These are phyloP conservation scores for Lophiostoma macrostomum DNA, from an alignment of 495 filamentous ascomycete species.

Conservation along the genomic window DNA sequence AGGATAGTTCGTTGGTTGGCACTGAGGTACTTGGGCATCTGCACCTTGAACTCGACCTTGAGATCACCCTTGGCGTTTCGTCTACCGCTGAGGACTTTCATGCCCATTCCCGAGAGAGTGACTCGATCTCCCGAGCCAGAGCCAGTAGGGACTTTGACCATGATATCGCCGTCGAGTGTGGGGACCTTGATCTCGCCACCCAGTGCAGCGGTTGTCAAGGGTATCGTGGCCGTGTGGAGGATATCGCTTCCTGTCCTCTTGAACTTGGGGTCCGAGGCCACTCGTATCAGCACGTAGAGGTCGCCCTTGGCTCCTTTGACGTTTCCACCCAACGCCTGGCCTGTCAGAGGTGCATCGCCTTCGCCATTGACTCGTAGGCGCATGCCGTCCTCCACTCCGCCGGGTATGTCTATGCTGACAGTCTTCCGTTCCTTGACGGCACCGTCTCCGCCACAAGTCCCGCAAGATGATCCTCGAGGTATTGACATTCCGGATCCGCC, in stretches of 20 bases:
- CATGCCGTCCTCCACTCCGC: constrained; percentile 95
- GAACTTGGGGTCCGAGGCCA: constrained; percentile 82
- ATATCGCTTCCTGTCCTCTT: constrained; percentile 81
- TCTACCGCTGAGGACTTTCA: constrained; percentile 69
- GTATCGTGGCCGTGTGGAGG: constrained; percentile 85
- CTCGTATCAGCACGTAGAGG: constrained; percentile 79
- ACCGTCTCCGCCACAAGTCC: constrained; percentile 72
- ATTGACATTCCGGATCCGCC: constrained; percentile 68
- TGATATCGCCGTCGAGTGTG: constrained; percentile 85
- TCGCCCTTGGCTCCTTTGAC: constrained; percentile 68
- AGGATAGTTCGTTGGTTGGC: constrained; percentile 85
- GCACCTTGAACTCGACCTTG: constrained; percentile 88
- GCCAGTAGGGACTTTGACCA: constrained; percentile 81
- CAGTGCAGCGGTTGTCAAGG: constrained; percentile 86
- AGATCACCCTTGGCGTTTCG: constrained; percentile 69
- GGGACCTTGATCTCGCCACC: constrained; percentile 87
- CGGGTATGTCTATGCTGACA: constrained; percentile 83
- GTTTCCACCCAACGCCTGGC: constrained; percentile 56
- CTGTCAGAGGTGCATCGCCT: constrained; percentile 79
- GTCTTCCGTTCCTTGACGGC: constrained; percentile 74
- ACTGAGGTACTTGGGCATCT: constrained; percentile 90
- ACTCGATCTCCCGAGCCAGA: constrained; percentile 91
- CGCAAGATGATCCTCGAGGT: constrained; percentile 76
- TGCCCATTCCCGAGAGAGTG: constrained; percentile 81
- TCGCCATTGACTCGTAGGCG: constrained; percentile 73